Percentiles rank a stretch among this genome's conserved stretches.
Evolutionary conservation across 345 rosid species (phyloP).

Genomic region (Cardiospermum halicacabum): DNA sequence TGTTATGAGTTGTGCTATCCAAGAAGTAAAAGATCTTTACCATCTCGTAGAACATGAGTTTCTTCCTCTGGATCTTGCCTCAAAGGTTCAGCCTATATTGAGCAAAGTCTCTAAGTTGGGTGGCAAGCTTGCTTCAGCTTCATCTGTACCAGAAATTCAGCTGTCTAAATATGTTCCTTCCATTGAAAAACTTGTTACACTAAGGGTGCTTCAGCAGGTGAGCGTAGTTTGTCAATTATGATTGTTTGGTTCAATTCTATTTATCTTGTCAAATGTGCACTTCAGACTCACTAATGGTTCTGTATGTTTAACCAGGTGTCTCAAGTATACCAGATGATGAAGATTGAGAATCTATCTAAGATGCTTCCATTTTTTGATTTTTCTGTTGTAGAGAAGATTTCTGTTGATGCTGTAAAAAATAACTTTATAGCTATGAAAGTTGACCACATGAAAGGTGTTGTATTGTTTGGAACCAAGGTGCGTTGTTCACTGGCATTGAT

Average conservation of each 20-base stretch:
- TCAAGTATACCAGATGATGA: constrained; percentile 78
- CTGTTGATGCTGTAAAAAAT: constrained; percentile 88
- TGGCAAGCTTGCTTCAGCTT: constrained; percentile 84
- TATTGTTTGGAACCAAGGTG: constrained; percentile 68
- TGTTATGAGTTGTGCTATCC: constrained; percentile 88
- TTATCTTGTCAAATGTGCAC: background rate
- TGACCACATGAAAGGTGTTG: constrained; percentile 76
- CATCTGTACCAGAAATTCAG: constrained; percentile 88
- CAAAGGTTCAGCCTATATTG: constrained; percentile 72
- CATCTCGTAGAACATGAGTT: constrained; percentile 87
- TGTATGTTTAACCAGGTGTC: constrained; percentile 61
- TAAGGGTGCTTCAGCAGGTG: constrained; percentile 93
- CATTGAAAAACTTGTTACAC: constrained; percentile 82
- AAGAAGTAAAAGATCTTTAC: constrained; percentile 94
- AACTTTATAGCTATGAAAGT: constrained; percentile 79
- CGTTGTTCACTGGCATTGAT: constrained; percentile 8
- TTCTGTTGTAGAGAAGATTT: constrained; percentile 80
- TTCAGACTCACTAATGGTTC: background rate
- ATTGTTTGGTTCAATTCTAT: background rate
- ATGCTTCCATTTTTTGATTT: constrained; percentile 89
- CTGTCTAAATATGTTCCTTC: constrained; percentile 75
- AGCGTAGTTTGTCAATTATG: constrained; percentile 10
- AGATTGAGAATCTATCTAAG: constrained; percentile 65
- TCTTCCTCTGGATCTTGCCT: constrained; percentile 77
- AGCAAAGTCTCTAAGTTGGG: constrained; percentile 77